These are phyloP conservation scores for Plantago elongata DNA, from an alignment of 257 asterid genomes.

Conservation along the genomic window DNA sequence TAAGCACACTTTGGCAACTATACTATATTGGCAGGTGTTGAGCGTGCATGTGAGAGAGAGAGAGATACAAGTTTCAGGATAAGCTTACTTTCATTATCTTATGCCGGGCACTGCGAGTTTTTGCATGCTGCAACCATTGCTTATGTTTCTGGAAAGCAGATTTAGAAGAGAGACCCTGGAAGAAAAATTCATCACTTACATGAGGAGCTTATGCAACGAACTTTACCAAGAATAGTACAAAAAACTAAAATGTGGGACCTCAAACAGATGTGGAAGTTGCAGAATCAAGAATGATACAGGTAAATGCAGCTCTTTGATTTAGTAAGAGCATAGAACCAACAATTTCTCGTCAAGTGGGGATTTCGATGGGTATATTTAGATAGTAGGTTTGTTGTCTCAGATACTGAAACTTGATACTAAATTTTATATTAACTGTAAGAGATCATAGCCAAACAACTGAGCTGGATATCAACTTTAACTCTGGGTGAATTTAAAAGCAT, in stretches of 20 bases:
- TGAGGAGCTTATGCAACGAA: neutral
- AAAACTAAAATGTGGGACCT: slow-evolving; percentile 1
- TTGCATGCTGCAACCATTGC: slow-evolving; percentile 92
- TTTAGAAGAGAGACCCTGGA: slow-evolving; percentile 81
- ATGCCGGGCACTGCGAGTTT: slow-evolving; percentile 94
- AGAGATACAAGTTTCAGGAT: neutral
- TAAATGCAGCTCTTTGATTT: neutral
- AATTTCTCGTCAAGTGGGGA: neutral
- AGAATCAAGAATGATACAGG: slow-evolving; percentile 1
- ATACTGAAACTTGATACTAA: too few relatives aligned
- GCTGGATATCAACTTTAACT: too few relatives aligned
- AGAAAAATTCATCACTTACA: slow-evolving; percentile 13
- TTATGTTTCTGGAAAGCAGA: slow-evolving; percentile 91
- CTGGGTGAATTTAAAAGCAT: too few relatives aligned
- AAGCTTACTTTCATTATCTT: slow-evolving; percentile 85
- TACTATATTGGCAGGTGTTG: neutral
- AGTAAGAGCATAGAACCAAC: neutral
- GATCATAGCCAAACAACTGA: too few relatives aligned
- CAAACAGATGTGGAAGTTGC: slow-evolving; percentile 15
- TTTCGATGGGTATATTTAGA: too few relatives aligned
- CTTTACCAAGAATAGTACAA: neutral
- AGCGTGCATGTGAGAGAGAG: neutral
- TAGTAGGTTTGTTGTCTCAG: too few relatives aligned
- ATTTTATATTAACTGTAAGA: too few relatives aligned
- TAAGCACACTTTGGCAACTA: slow-evolving; percentile 12